A percentile compares a stretch with the other conserved stretches of the same genome.
Conservation (phyloP, 1,284 basidiomycete species). For the Peniophora sp. region DNA sequence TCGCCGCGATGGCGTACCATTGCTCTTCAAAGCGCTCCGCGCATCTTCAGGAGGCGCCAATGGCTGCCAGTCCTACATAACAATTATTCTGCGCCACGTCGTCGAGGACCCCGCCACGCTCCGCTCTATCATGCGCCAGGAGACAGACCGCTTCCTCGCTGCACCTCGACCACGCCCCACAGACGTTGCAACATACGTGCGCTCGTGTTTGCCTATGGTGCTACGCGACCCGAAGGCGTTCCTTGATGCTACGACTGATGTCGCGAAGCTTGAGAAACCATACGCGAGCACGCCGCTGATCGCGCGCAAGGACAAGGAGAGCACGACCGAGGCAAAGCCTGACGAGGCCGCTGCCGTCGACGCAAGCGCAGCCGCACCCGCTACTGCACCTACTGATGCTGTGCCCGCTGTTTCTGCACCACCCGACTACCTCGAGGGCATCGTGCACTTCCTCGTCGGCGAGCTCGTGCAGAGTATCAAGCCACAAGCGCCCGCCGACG, state of each 20-base stretch:
- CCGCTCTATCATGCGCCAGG: constrained; percentile 71
- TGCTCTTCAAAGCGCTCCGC: constrained; percentile 63
- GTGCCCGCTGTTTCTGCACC: constrained; percentile 13
- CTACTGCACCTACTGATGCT: too few species aligned
- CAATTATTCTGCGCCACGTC: constrained; percentile 85
- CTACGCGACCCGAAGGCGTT: constrained; percentile 79
- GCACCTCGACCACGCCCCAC: constrained; percentile 62
- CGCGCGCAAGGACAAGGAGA: constrained; percentile 37
- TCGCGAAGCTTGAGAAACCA: constrained; percentile 69
- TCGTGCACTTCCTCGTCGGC: constrained; percentile 65
- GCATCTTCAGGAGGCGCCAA: constrained; percentile 35
- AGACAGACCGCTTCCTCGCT: constrained; percentile 72
- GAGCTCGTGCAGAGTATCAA: constrained; percentile 66
- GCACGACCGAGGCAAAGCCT: constrained; percentile 17
- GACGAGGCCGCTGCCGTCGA: constrained; percentile 10
- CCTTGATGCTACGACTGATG: constrained; percentile 61
- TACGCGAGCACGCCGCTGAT: constrained; percentile 59
- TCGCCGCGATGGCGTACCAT: constrained; percentile 50
- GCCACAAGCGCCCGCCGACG: constrained; percentile 10
- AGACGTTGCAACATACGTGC: constrained; percentile 71
- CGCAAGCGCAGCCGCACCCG: too few species aligned
- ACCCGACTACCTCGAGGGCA: constrained; percentile 49
- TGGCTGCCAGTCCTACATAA: constrained; percentile 78
- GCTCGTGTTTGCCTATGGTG: constrained; percentile 74
- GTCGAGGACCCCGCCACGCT: constrained; percentile 74